Base-by-base conservation (phyloP, 768 basidiomycete genomes). In the Clitopilus hobsonii region DNA sequence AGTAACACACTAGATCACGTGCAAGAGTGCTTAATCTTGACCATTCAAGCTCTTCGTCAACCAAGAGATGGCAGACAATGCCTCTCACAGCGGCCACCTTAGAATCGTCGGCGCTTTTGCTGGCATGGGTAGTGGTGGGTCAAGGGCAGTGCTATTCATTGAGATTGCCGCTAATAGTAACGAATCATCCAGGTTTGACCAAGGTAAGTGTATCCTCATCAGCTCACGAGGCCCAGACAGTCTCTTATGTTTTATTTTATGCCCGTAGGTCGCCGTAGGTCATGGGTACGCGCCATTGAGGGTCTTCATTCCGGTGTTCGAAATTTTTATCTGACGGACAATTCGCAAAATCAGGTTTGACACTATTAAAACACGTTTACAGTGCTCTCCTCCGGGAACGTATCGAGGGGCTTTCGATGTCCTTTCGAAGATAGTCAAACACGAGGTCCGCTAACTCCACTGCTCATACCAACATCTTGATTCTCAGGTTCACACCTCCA, bases 311-410 rank as follows among this genome's bases (percentile, higher is more conserved):
- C 22, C 30, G 56, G 25, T 53, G 50, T 53, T 48, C 38, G 41
- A 52, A 59, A 51, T 25, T 53, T 32, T 32, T 54, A 50, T 29
- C 28, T 26, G 55, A 54, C 41, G 38, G 25, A 51, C 54, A 63
- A 55, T 54, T 49, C 30, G 25, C 8, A 27, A 58, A 55, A 18
- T 22, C 57, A 86, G 84, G 2, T 88, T 88, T 67, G 86, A 88
- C 65, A 88, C 86, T 16, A 77, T 89, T 59, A 89, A 89, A 66
- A 86, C 85, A 1, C 80, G 87, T 23, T 65, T 89, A 63, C 87
- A 89, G 67, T 87, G 85, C 63, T 78, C 83, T 27, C 81, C 84
- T 7, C 75, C 80, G 45, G 85, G 84, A 52, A 82, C 81, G 23
- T 86, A 88, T 65, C 73, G 69, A 26, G 79, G 83, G 26, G 84